Evolutionary conservation across 306 rosid species (phyloP), one percentile per base, ranked within the genome.

Genomic region (Cucurbita pepo): DNA sequence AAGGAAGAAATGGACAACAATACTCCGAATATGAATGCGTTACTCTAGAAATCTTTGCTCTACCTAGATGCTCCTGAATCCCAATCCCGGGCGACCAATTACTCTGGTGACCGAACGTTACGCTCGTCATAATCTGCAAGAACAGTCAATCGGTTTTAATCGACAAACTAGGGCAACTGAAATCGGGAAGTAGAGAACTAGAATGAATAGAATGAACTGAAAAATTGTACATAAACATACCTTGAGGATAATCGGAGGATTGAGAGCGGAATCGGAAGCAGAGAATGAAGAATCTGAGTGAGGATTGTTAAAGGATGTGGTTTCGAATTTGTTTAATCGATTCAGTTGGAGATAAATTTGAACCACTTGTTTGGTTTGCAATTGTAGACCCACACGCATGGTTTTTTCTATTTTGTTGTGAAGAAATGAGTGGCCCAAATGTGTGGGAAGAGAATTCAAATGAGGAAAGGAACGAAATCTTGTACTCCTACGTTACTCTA

Each of bases 91-190:
- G 66, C 9, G 89, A 81, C 88, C 90, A 86, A 78, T 75, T 79
- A 75, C 89, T 86, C 75, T 75, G 96, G 79, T 87, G 83, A 82
- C 90, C 82, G 9, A 96, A 89, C 78, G 86, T 78, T 69, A 87
- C 75, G 80, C 82, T 89, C 89, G 87, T 91, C 80, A 84, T 88
- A 57, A 64, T 85, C 88, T 81, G 86, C 82, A 66, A 22, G 56
- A 36, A 16, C 14, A 61, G 34, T 59, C 14, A 45, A 41, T 70
- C 69, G 41, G 36, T 71, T 70, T 25, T 41, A 66, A 2, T 65
- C 8, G 15, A 19, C 9, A 40, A 18, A 10, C 4, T 18, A 19
- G 37, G 0, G 30, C 6, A 65, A 44, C 41, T 21, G 55, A 67
- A 67, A 44, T 44, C 8, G 19, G 0, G 0, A 43, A 40, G 3